Base-by-base conservation (phyloP, 2,329 filamentous ascomycete genomes). In the Rhinocladiella mackenziei region DNA sequence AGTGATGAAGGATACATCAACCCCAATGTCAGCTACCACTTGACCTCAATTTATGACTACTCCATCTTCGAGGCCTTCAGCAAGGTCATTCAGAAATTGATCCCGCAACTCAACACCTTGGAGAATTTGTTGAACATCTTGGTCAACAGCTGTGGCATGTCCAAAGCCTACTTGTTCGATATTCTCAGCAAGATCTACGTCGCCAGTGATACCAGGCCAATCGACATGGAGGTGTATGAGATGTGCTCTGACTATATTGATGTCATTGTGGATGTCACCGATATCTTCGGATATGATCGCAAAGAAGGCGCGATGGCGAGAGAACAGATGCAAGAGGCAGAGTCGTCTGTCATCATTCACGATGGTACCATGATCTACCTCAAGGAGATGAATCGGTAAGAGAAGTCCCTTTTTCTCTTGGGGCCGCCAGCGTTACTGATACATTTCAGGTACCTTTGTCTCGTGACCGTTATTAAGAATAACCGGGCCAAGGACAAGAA, bases 181-280 rank as follows among this genome's bases (percentile, higher is more conserved):
- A 89, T 97, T 6, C 78, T 94, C 57, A 94, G 87, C 68, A 98
- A 98, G 71, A 95, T 98, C 51, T 98, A 98, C 70, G 94, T 98
- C 57, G 92, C 92, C 1, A 96, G 91, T 4, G 92, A 98, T 64
- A 92, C 84, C 20, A 84, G 86, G 28, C 91, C 91, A 0, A 87
- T 91, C 22, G 91, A 97, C 61, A 92, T 96, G 76, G 85, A 86
- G 30, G 91, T 86, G 63, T 98, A 98, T 65, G 92, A 97, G 69
- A 94, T 97, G 61, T 98, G 92, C 70, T 94, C 88, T 37, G 92
- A 98, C 63, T 97, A 95, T 63, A 96, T 98, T 57, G 92, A 98
- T 64, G 89, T 97, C 49, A 94, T 98, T 51, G 91, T 97, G 46
- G 92, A 98, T 63, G 85, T 97, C 41, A 92, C 88, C 19, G 91